These are phyloP conservation scores for Trichoderma lentiforme DNA, from an alignment of 2,329 filamentous ascomycete species.

Conservation along the genomic window DNA sequence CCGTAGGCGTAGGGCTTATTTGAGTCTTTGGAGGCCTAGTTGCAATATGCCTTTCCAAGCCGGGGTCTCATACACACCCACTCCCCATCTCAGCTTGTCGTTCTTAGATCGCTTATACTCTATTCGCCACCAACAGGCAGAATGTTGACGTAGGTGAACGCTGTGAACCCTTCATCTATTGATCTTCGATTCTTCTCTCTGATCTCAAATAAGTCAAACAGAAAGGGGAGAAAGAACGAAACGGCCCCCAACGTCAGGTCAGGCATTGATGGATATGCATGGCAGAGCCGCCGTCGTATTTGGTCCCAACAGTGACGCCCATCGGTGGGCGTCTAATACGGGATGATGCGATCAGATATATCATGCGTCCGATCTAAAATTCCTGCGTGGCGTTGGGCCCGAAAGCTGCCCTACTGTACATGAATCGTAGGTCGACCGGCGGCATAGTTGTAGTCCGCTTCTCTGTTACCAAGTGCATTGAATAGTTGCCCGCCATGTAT, in stretches of 20 bases:
- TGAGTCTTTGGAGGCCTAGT: background rate
- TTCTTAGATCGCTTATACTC: background rate
- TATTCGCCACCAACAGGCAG: background rate
- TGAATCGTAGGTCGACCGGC: background rate
- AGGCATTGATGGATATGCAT: background rate
- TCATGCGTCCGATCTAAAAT: background rate
- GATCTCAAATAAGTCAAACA: background rate
- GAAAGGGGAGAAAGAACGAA: background rate
- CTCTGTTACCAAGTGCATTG: background rate
- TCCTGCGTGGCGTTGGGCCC: background rate
- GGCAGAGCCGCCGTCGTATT: background rate
- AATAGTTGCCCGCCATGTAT: background rate
- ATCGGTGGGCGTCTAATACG: background rate
- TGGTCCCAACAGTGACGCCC: background rate
- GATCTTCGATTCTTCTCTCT: background rate
- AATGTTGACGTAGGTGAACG: background rate
- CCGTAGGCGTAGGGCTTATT: background rate
- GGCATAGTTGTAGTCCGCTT: background rate
- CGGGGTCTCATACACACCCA: no score
- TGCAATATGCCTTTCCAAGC: background rate
- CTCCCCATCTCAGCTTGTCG: background rate
- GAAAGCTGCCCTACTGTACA: background rate
- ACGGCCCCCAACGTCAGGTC: background rate
- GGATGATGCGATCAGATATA: background rate
- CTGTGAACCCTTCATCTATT: background rate